These are phyloP conservation scores for Sugiyamaella grinbergsii DNA, from an alignment of 1,139 yeast genomes.

Conservation along the genomic window DNA sequence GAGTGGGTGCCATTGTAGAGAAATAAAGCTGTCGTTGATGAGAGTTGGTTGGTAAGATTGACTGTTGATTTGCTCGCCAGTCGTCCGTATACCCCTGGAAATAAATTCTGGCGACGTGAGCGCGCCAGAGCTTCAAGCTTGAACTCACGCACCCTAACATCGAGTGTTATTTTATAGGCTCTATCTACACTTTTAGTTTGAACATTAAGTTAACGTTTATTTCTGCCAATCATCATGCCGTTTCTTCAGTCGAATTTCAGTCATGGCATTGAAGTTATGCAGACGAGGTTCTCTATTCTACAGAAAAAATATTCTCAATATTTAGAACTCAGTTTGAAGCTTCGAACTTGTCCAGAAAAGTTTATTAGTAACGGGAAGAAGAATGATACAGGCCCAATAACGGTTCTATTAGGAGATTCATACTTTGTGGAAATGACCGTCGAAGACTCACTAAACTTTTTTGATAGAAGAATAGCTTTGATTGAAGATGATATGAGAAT, in stretches of 20 bases:
- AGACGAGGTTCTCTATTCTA: conserved; percentile 9
- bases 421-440: conserved; percentile 55
- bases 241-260: conserved; percentile 4
- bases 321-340: conserved; percentile 10
- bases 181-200: neutral
- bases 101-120: neutral
- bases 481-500: conserved; percentile 47
- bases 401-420: conserved; percentile 60
- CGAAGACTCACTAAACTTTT: conserved; percentile 50
- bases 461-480: conserved; percentile 47
- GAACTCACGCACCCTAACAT: conserved; percentile 14
- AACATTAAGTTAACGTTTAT: neutral
- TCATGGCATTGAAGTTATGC: conserved; percentile 11
- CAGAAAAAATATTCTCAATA: conserved; percentile 15
- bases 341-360: conserved; percentile 4
- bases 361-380: neutral
- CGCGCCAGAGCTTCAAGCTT: neutral
- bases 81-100: conserved; percentile 14
- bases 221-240: neutral
- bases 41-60: neutral
- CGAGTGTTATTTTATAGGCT: conserved; percentile 1
- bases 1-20: conserved; percentile 67
- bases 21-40: neutral
- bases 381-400: conserved; percentile 36
- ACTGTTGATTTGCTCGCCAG: neutral